phyloP scores from a whole-genome alignment of 139 green algal species.

The Limnomonas spitsbergensis region DNA sequence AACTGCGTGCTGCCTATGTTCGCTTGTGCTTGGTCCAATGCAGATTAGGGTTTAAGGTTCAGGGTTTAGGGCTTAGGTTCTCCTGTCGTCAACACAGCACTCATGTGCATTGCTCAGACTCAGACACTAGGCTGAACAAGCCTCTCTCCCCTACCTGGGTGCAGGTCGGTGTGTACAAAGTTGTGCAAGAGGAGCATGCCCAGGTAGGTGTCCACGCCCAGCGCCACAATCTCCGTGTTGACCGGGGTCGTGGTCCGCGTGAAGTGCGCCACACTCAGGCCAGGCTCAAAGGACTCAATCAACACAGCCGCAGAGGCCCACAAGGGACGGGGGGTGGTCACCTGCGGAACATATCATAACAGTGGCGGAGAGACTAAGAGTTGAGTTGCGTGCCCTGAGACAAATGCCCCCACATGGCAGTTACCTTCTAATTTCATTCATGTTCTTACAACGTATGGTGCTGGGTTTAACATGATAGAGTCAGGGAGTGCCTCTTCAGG shows the following conservation, averaged over 20 bases:
- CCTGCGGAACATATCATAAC: constrained; percentile 19
- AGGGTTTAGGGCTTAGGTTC: no score
- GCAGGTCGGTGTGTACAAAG: constrained; percentile 92
- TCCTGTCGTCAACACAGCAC: no score
- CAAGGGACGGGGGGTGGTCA: constrained; percentile 49
- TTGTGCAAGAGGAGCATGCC: constrained; percentile 90
- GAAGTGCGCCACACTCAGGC: constrained; percentile 60
- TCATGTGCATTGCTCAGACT: no score
- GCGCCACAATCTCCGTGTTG: constrained; percentile 71
- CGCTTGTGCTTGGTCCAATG: no score
- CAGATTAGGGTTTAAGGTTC: no score
- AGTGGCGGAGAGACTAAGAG: background rate
- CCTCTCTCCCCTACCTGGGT: constrained; percentile 66
- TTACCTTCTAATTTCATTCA: background rate
- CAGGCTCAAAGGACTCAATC: constrained; percentile 90
- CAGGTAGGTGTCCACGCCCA: constrained; percentile 84
- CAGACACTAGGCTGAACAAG: no score
- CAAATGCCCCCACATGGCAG: background rate
- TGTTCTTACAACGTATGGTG: no score
- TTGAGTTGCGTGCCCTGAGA: no score
- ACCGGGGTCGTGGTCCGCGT: constrained; percentile 47
- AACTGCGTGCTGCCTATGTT: no score
- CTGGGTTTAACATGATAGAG: no score
- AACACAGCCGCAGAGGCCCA: constrained; percentile 73
- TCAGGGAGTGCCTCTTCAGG: no score